Evolutionary conservation across 192 early-diverging fungal species (phyloP).

Genomic region (Phlyctochytrium bullatum): DNA sequence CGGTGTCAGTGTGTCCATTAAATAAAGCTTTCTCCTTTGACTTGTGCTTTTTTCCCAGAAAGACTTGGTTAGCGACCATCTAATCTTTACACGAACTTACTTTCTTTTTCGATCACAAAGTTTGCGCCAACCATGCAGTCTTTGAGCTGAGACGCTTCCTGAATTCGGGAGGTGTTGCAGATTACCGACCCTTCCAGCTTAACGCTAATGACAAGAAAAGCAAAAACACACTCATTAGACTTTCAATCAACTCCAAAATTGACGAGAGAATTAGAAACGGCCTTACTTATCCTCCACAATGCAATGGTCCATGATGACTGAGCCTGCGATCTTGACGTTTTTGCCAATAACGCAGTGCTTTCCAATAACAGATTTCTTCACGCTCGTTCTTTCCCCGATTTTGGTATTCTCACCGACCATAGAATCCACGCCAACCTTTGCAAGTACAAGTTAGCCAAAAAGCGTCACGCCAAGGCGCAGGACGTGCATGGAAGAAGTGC

Average conservation of each 20-base stretch:
- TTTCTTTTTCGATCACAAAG: background rate
- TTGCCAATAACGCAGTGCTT: slow-evolving; percentile 93
- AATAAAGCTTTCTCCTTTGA: background rate
- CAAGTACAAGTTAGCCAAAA: slow-evolving; percentile 3
- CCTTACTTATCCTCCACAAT: slow-evolving; percentile 82
- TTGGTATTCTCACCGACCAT: slow-evolving; percentile 85
- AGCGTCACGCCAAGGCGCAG: background rate
- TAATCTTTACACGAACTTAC: background rate
- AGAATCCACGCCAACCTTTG: slow-evolving; percentile 79
- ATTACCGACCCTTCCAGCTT: background rate
- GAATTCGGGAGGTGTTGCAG: background rate
- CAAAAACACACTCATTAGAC: background rate
- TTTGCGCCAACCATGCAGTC: background rate
- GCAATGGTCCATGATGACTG: slow-evolving; percentile 94
- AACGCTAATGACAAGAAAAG: background rate
- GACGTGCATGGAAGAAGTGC: too few species aligned
- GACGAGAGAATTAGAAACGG: slow-evolving; percentile 14
- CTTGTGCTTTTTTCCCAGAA: background rate
- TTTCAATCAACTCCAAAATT: too few species aligned
- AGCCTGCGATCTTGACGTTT: slow-evolving; percentile 92
- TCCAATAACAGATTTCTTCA: slow-evolving; percentile 93
- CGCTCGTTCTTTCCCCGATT: slow-evolving; percentile 86
- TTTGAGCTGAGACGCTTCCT: background rate
- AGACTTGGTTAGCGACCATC: background rate
- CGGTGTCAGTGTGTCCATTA: background rate